Conservation (phyloP, 768 basidiomycete species). For the Tephrocybe sp. region DNA sequence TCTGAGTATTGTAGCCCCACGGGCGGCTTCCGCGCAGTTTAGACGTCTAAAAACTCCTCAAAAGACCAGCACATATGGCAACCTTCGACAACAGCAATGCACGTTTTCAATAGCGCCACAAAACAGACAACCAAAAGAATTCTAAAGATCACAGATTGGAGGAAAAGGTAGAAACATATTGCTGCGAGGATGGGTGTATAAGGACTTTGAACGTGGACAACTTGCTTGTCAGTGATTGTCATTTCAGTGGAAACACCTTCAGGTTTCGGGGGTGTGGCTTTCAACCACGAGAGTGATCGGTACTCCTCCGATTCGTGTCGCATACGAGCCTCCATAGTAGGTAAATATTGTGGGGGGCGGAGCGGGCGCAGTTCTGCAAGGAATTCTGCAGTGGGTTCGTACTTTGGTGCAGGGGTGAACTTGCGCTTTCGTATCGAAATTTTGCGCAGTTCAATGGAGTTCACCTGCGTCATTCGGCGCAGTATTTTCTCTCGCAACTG, state of each 20-base stretch:
- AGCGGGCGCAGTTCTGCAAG: neutral
- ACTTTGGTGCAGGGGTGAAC: neutral
- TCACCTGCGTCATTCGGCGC: conserved; percentile 16
- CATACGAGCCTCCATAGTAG: neutral
- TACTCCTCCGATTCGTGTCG: conserved; percentile 11
- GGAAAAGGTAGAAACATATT: conserved; percentile 1
- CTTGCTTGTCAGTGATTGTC: neutral
- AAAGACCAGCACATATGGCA: neutral
- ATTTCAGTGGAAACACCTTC: neutral
- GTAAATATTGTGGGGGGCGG: neutral
- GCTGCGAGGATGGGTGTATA: neutral
- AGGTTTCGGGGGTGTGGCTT: neutral
- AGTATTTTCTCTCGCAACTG: neutral
- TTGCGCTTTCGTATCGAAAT: conserved; percentile 13
- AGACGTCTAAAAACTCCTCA: neutral
- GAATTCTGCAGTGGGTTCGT: neutral
- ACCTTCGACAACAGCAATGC: neutral
- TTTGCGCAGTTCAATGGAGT: conserved; percentile 9
- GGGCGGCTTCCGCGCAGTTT: no score
- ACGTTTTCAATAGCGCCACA: neutral
- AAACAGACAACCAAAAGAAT: neutral
- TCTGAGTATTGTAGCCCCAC: no score
- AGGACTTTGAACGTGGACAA: neutral
- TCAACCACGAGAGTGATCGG: neutral
- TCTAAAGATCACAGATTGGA: conserved; percentile 8